Evolutionary conservation across 2,329 filamentous ascomycete genomes (phyloP), one percentile per base, ranked within the genome.

Genomic region (Pseudofabraea citricarpa): DNA sequence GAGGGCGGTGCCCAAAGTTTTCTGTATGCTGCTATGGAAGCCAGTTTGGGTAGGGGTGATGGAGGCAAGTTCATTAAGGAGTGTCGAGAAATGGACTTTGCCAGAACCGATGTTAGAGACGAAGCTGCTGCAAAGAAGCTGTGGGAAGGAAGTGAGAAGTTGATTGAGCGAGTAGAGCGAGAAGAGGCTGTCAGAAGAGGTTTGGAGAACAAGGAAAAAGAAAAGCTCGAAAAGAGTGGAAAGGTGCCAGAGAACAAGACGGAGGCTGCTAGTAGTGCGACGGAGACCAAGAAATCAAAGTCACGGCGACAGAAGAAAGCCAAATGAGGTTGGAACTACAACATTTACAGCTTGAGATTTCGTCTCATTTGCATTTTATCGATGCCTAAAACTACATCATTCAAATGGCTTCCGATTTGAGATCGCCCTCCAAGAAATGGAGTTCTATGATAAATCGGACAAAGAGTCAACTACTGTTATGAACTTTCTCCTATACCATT

Each of bases 111-210:
- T 57, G 74, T 96, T 35, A 75, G 76, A 51, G 86, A 95, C 59
- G 90, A 94, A 51, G 77, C 76, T 16, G 68, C 87, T 22, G 90
- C 89, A 46, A 90, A 94, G 74, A 79, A 83, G 62, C 70, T 98
- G 13, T 98, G 91, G 91, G 80, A 94, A 60, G 82, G 87, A 46
- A 95, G 87, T 59, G 90, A 95, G 58, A 81, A 80, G 59, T 78
- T 94, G 50, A 83, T 97, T 44, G 84, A 94, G 62, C 76, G 77
- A 55, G 77, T 84, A 12, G 90, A 97, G 65, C 94, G 87, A 68
- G 79, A 85, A 60, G 79, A 83, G 19, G 90, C 90, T 7, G 67
- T 79, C 39, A 76, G 73, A 48, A 57, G 55, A 42, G 59, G 56
- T 19, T 48, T 58, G 26, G 47, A 55, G 43, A 64, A 63, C 48